Percentiles rank a stretch among this genome's conserved stretches.
Evolutionary conservation across 2,329 filamentous ascomycete species (phyloP).

Genomic region (Cladosporium sp.): DNA sequence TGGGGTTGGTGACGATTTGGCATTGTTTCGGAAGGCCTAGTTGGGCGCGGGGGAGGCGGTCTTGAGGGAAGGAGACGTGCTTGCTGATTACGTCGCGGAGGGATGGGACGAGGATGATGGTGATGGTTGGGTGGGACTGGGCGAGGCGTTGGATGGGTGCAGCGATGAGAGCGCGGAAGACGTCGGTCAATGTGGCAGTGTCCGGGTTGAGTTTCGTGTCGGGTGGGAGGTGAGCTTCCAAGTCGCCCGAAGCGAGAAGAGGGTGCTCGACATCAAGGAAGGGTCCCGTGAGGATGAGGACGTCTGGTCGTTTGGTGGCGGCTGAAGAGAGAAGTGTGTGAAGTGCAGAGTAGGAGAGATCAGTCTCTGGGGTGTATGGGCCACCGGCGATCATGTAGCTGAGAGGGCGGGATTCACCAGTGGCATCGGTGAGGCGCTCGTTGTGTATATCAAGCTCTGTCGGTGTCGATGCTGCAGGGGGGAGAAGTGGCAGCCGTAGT

Average conservation of each 20-base stretch:
- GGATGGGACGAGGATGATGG: slow-evolving; percentile 78
- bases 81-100: slow-evolving; percentile 77
- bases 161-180: slow-evolving; percentile 79
- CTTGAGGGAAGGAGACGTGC: slow-evolving; percentile 83
- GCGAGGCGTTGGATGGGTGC: slow-evolving; percentile 67
- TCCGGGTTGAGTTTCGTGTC: slow-evolving; percentile 52
- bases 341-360: slow-evolving; percentile 84
- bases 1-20: slow-evolving; percentile 82
- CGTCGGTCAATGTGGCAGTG: slow-evolving; percentile 71
- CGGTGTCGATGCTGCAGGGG: slow-evolving; percentile 66
- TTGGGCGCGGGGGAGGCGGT: slow-evolving; percentile 64
- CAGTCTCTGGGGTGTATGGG: slow-evolving; percentile 89
- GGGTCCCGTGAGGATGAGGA: slow-evolving; percentile 75
- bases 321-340: slow-evolving; percentile 77
- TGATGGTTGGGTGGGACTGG: slow-evolving; percentile 68
- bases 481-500: slow-evolving; percentile 69
- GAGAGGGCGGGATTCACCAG: slow-evolving; percentile 62
- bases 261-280: slow-evolving; percentile 93
- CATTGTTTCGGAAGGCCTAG: slow-evolving; percentile 74
- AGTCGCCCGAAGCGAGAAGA: slow-evolving; percentile 60
- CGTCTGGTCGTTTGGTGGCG: slow-evolving; percentile 69
- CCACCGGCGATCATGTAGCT: slow-evolving; percentile 76
- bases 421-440: slow-evolving; percentile 60
- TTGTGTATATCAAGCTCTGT: slow-evolving; percentile 64
- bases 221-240: slow-evolving; percentile 41